Percentiles rank a stretch among this genome's conserved stretches.
These are phyloP conservation scores for Colletotrichum siamense DNA, from an alignment of 2,329 filamentous ascomycete species.

Conservation along the genomic window DNA sequence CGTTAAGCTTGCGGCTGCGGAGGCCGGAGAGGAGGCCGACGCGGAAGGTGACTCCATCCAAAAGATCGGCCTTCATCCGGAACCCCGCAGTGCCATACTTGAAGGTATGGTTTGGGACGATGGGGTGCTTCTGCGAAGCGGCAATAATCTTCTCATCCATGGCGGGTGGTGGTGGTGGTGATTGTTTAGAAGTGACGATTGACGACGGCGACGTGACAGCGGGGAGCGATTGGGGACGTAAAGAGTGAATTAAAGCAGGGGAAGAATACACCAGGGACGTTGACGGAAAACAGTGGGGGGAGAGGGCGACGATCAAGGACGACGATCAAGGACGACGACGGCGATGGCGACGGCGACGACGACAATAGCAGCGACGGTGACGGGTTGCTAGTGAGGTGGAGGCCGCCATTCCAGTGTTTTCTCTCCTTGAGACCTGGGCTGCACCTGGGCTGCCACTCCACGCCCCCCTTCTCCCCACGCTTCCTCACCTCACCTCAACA, in stretches of 20 bases:
- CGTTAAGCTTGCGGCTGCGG: constrained; percentile 86
- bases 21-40: constrained; percentile 89
- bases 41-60: constrained; percentile 91
- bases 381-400: constrained; percentile 5
- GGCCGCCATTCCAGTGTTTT: constrained; percentile 13
- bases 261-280: constrained; percentile 1
- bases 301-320: background rate
- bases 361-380: background rate
- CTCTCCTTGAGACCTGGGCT: constrained; percentile 5
- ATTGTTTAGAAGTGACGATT: background rate
- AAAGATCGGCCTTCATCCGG: constrained; percentile 76
- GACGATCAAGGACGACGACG: background rate
- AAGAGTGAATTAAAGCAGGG: background rate
- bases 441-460: background rate
- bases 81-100: constrained; percentile 73
- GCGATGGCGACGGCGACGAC: background rate
- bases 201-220: constrained; percentile 10
- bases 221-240: background rate
- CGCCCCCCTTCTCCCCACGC: background rate
- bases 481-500: background rate
- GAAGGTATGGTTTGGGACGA: constrained; percentile 60
- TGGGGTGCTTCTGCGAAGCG: constrained; percentile 68
- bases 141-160: constrained; percentile 64
- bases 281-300: constrained; percentile 19
- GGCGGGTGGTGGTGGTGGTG: constrained; percentile 23